Evolutionary conservation across 2,329 filamentous ascomycete genomes (phyloP), one percentile per base, ranked within the genome.

Genomic region (Ceratocystis albifundus): DNA sequence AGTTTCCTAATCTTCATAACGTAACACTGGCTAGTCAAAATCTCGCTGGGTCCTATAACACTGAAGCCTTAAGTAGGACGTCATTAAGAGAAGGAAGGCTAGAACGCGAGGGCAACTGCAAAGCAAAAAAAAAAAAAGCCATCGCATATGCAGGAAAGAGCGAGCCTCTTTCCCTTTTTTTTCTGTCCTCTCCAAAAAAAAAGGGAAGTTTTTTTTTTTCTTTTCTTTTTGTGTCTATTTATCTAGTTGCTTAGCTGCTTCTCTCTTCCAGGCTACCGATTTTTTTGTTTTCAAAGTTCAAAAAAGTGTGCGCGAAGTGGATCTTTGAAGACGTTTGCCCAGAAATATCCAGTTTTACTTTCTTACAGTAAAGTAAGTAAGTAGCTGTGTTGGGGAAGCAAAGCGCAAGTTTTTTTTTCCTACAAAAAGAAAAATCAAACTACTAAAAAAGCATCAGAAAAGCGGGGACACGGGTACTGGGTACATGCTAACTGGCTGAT

Each of bases 1-100:
- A 20, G 36, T 41, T 41, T 50, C 48, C 48, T 25, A 50, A 57
- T 32, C 28, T 57, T 32, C 22, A 57, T 57, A 57, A 32, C 53
- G 53, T 57, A 57, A 57, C 53, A 57, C 22, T 32, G 12, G 25
- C 53, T 28, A 15, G 28, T 57, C 53, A 57, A 28, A 25, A 57
- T 57, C 53, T 57, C 22, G 53, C 53, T 22, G 30, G 28, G 17
- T 15, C 53, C 53, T 57, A 57, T 57, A 57, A n/a, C 53, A 30
- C 8, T 5, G 20, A 8, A 41, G 36, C 36, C 36, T 30, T 12
- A 28, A 57, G 25, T 57, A 57, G 20, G 53, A 57, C 20, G 25
- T 57, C 28, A 28, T 41, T 57, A 57, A 32, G 22, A 30, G 10
- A 57, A 57, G 12, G 30, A 30, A 4, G 30, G 25, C 53, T 32